phyloP scores from a whole-genome alignment of 129 eudicot species.

The Pulicaria dysenterica region DNA sequence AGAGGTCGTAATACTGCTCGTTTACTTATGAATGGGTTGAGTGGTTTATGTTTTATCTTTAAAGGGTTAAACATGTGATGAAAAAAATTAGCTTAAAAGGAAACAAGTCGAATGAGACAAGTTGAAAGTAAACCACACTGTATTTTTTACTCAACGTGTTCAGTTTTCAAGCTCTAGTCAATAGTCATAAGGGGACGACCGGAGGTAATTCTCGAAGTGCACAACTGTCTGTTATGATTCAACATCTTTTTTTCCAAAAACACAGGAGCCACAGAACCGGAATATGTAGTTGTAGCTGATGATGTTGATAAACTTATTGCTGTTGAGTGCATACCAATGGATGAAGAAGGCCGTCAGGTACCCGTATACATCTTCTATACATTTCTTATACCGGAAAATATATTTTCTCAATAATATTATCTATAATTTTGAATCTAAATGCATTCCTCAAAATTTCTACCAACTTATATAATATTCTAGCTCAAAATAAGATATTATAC shows the following conservation, averaged over 20 bases:
- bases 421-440: no score
- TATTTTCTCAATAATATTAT: not conserved
- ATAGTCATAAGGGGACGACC: slow-evolving; percentile 11
- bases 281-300: slow-evolving; percentile 90
- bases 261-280: slow-evolving; percentile 92
- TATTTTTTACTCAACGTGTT: not conserved
- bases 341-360: slow-evolving; percentile 91
- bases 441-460: no score
- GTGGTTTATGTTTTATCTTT: no score
- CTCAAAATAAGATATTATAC: not conserved
- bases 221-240: not conserved
- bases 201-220: not conserved
- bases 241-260: slow-evolving; percentile 3
- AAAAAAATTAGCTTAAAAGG: not conserved
- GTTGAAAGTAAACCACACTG: no score
- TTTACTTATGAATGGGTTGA: no score
- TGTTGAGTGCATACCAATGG: slow-evolving; percentile 95
- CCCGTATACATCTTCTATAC: not conserved
- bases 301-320: slow-evolving; percentile 89
- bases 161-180: no score
- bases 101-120: not conserved
- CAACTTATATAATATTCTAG: not conserved
- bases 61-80: no score
- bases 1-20: no score
- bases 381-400: not conserved